Evolutionary conservation across 176 grass and related monocot species (phyloP).

Genomic region (Luzula sylvatica): DNA sequence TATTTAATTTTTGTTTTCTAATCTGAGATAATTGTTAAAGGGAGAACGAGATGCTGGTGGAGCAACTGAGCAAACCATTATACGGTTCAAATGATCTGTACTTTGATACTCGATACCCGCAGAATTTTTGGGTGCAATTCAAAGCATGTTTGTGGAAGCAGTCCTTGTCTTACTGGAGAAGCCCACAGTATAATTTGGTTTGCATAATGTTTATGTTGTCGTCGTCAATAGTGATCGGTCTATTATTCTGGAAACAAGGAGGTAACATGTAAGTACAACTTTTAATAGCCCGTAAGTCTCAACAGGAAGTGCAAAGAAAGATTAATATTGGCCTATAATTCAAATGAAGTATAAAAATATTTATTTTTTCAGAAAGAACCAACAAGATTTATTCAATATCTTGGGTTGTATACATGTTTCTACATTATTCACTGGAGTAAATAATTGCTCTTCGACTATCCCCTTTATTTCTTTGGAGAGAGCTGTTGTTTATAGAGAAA

Average conservation of each 20-base stretch:
- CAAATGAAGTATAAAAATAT: not conserved
- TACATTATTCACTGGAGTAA: constrained; percentile 23
- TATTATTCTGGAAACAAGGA: constrained; percentile 79
- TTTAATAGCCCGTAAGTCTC: too few species aligned
- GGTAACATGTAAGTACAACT: constrained; percentile 37
- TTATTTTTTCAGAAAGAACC: constrained; percentile 17
- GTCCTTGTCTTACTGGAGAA: constrained; percentile 76
- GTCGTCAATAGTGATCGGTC: constrained; percentile 45
- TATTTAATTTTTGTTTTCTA: too few species aligned
- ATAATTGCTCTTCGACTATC: constrained; percentile 20
- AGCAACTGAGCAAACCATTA: constrained; percentile 52
- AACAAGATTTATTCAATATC: constrained; percentile 67
- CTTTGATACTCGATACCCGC: constrained; percentile 47
- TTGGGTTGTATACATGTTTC: constrained; percentile 27
- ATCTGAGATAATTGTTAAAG: constrained; percentile 22
- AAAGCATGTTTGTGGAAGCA: constrained; percentile 73
- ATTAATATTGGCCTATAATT: not conserved
- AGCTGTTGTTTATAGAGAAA: constrained; percentile 52
- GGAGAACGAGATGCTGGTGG: constrained; percentile 49
- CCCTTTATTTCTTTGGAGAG: constrained; percentile 30
- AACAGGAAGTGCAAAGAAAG: too few species aligned
- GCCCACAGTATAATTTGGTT: constrained; percentile 62
- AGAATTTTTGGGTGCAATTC: constrained; percentile 42
- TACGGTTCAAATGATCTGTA: constrained; percentile 53
- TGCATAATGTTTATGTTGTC: constrained; percentile 44